A percentile compares a stretch with the other conserved stretches of the same genome.
These are phyloP conservation scores for Purpureocillium takamizusanense DNA, from an alignment of 2,329 filamentous ascomycete genomes.

Conservation along the genomic window DNA sequence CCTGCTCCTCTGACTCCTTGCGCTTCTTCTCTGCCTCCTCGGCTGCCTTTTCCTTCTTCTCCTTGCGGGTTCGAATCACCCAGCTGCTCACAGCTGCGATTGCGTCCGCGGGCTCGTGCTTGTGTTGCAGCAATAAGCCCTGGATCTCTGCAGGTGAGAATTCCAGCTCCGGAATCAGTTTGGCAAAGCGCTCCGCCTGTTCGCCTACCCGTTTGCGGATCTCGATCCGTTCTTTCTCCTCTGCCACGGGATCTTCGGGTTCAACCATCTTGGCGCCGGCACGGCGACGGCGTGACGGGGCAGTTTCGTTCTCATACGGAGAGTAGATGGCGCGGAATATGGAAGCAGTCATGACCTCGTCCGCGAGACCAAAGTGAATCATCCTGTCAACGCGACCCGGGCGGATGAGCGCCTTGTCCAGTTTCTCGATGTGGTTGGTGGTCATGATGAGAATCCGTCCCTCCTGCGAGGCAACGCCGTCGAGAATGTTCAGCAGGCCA, in stretches of 20 bases:
- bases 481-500: constrained; percentile 71
- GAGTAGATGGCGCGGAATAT: constrained; percentile 53
- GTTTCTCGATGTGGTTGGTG: constrained; percentile 53
- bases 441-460: constrained; percentile 58
- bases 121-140: constrained; percentile 47
- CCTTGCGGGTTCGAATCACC: constrained; percentile 38
- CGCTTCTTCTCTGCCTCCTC: neutral
- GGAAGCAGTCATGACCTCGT: constrained; percentile 39
- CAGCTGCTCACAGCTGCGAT: constrained; percentile 38
- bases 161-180: constrained; percentile 41
- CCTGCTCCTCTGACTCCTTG: too few species aligned
- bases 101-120: constrained; percentile 39
- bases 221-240: constrained; percentile 22
- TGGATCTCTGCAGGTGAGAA: constrained; percentile 55
- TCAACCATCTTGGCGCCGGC: constrained; percentile 19
- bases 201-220: constrained; percentile 30
- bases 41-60: constrained; percentile 24
- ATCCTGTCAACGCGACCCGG: constrained; percentile 54
- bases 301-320: constrained; percentile 30
- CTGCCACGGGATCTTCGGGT: constrained; percentile 16
- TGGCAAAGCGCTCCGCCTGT: constrained; percentile 39
- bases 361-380: constrained; percentile 46
- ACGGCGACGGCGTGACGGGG: neutral
- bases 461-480: constrained; percentile 60
- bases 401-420: constrained; percentile 53